phyloP scores from a whole-genome alignment of 192 early-diverging fungal genomes.

The Lunasporangiospora selenospora region DNA sequence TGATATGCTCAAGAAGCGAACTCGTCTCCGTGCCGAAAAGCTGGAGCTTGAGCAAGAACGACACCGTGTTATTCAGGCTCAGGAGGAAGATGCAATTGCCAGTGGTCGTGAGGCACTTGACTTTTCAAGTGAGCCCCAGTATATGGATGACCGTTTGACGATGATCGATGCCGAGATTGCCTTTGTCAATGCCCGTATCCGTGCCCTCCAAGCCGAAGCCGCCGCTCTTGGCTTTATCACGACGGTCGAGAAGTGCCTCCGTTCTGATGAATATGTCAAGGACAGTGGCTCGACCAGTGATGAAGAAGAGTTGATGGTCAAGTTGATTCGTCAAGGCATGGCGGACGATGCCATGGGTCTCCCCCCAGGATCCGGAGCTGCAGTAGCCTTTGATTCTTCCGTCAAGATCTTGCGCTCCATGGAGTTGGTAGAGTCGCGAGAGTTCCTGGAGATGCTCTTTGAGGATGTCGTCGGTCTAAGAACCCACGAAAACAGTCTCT shows the following conservation, averaged over 20 bases:
- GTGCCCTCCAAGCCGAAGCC: slow-evolving; percentile 57
- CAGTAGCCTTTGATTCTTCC: slow-evolving; percentile 57
- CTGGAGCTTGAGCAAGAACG: slow-evolving; percentile 57
- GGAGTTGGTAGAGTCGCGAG: slow-evolving; percentile 53
- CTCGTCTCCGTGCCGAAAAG: slow-evolving; percentile 55
- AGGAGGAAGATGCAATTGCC: slow-evolving; percentile 41
- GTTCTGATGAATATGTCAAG: slow-evolving; percentile 6
- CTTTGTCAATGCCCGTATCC: slow-evolving; percentile 61
- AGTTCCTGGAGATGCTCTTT: slow-evolving; percentile 60
- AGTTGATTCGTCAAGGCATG: slow-evolving; percentile 37
- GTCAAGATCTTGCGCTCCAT: slow-evolving; percentile 57
- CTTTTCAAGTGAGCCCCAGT: slow-evolving; percentile 48
- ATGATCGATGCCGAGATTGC: slow-evolving; percentile 64
- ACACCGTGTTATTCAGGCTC: slow-evolving; percentile 46
- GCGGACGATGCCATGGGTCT: slow-evolving; percentile 45
- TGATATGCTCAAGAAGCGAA: slow-evolving; percentile 57
- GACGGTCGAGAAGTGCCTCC: slow-evolving; percentile 17
- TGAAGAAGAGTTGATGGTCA: slow-evolving; percentile 41
- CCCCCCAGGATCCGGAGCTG: slow-evolving; percentile 50
- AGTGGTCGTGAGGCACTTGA: slow-evolving; percentile 32
- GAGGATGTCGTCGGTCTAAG: slow-evolving; percentile 63
- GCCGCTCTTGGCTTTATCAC: slow-evolving; percentile 47
- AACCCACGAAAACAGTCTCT: slow-evolving; percentile 50
- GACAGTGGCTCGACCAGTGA: slow-evolving; percentile 17
- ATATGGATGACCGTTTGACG: slow-evolving; percentile 64